phyloP scores from a whole-genome alignment of 495 filamentous ascomycete genomes.

The Jackrogersella minutella region DNA sequence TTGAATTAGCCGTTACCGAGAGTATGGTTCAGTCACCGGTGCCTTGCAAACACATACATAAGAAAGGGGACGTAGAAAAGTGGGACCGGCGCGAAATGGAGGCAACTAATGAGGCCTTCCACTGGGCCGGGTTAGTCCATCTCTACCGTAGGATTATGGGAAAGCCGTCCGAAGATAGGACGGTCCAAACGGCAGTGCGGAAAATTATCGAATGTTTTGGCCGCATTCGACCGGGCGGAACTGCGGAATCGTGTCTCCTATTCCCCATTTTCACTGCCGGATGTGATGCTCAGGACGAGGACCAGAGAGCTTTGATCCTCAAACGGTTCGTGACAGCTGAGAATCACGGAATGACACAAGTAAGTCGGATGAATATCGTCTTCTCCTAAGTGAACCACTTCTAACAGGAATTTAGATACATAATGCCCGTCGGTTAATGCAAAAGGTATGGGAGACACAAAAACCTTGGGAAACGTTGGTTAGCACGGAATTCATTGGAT shows the following conservation, averaged over 20 bases:
- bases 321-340: slow-evolving; percentile 75
- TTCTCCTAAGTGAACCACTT: slow-evolving; percentile 11
- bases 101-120: slow-evolving; percentile 82
- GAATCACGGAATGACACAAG: slow-evolving; percentile 79
- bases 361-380: slow-evolving; percentile 39
- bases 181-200: slow-evolving; percentile 70
- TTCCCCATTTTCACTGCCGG: slow-evolving; percentile 89
- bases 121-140: slow-evolving; percentile 81
- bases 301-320: slow-evolving; percentile 67
- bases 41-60: slow-evolving; percentile 58
- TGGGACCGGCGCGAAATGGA: slow-evolving; percentile 71
- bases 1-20: slow-evolving; percentile 63
- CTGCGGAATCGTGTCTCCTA: slow-evolving; percentile 77
- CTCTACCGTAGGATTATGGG: slow-evolving; percentile 77
- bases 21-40: slow-evolving; percentile 52
- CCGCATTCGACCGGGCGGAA: slow-evolving; percentile 70
- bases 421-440: slow-evolving; percentile 69
- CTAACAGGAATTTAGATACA: slow-evolving; percentile 54
- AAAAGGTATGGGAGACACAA: slow-evolving; percentile 70
- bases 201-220: slow-evolving; percentile 68
- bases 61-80: slow-evolving; percentile 54
- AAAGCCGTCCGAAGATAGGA: slow-evolving; percentile 59
- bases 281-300: slow-evolving; percentile 69
- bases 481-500: slow-evolving; percentile 71
- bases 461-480: slow-evolving; percentile 70